A percentile compares a stretch with the other conserved stretches of the same genome.
Conservation (phyloP, 352 stramenopile genomes). For the Phytophthora pseudosyringae region DNA sequence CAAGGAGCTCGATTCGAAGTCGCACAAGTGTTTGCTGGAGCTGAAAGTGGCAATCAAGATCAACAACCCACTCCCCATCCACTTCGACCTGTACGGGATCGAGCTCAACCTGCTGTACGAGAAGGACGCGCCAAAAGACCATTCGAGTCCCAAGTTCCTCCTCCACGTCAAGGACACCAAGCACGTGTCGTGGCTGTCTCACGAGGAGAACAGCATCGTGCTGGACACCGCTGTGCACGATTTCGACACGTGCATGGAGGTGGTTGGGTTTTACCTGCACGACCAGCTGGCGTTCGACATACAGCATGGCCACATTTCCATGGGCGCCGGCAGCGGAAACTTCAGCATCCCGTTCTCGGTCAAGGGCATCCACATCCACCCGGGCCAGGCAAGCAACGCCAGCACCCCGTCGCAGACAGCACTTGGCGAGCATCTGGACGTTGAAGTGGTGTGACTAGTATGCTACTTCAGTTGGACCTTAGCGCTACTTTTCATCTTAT, state of each 20-base stretch:
- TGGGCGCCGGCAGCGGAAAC: slow-evolving; percentile 68
- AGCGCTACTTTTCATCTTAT: slow-evolving; percentile 8
- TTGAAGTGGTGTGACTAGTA: slow-evolving; percentile 25
- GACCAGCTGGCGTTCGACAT: slow-evolving; percentile 77
- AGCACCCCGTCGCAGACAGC: slow-evolving; percentile 12
- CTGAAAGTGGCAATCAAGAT: slow-evolving; percentile 74
- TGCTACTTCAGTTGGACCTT: slow-evolving; percentile 23
- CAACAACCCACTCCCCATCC: slow-evolving; percentile 83
- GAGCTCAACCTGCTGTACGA: slow-evolving; percentile 78
- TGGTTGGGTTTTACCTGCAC: slow-evolving; percentile 71
- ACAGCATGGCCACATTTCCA: slow-evolving; percentile 55
- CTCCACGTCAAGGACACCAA: slow-evolving; percentile 57
- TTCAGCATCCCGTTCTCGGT: slow-evolving; percentile 79
- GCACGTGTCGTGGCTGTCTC: slow-evolving; percentile 60
- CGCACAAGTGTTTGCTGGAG: slow-evolving; percentile 70
- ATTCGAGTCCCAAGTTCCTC: slow-evolving; percentile 38
- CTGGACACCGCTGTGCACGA: slow-evolving; percentile 57
- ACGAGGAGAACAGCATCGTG: slow-evolving; percentile 73
- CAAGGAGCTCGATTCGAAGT: slow-evolving; percentile 81
- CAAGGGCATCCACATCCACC: slow-evolving; percentile 71
- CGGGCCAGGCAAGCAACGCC: slow-evolving; percentile 16
- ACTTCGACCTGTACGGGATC: slow-evolving; percentile 73
- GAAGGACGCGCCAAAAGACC: slow-evolving; percentile 21
- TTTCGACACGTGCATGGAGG: slow-evolving; percentile 68
- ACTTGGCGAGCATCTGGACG: slow-evolving; percentile 9